These are phyloP conservation scores for Mucor saturninus DNA, from an alignment of 371 early-diverging fungal species.

Conservation along the genomic window DNA sequence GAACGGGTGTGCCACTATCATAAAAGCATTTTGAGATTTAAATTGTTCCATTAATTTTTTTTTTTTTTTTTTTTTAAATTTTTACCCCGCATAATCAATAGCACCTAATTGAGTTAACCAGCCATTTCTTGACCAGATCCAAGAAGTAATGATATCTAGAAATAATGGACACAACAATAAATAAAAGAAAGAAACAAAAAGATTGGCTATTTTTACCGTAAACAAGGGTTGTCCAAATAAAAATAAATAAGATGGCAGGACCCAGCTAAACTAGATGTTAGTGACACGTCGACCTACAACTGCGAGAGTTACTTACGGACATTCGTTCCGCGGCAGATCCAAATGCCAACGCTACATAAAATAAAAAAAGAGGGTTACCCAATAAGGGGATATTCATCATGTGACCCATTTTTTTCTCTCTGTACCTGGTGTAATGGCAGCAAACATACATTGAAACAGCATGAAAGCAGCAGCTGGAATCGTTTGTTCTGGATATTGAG, in stretches of 20 bases:
- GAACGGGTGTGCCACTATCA: constrained; percentile 79
- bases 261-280: constrained; percentile 41
- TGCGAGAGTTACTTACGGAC: constrained; percentile 43
- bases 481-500: constrained; percentile 45
- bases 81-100: constrained; percentile 80
- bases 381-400: neutral
- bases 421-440: constrained; percentile 66
- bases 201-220: constrained; percentile 44
- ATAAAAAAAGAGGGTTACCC: constrained; percentile 26
- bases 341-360: constrained; percentile 66
- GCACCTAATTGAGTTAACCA: constrained; percentile 74
- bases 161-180: neutral
- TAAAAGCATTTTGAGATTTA: neutral
- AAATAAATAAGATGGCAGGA: constrained; percentile 80
- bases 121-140: constrained; percentile 80
- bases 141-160: constrained; percentile 76
- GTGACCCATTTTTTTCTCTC: neutral
- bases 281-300: neutral
- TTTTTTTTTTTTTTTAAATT: no score
- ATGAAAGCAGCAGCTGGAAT: constrained; percentile 67
- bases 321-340: constrained; percentile 87
- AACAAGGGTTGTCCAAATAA: constrained; percentile 85
- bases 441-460: constrained; percentile 81
- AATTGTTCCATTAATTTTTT: neutral
- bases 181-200: neutral